Conservation (phyloP, 495 filamentous ascomycete species). For the Symbiotaphrina buchneri region DNA sequence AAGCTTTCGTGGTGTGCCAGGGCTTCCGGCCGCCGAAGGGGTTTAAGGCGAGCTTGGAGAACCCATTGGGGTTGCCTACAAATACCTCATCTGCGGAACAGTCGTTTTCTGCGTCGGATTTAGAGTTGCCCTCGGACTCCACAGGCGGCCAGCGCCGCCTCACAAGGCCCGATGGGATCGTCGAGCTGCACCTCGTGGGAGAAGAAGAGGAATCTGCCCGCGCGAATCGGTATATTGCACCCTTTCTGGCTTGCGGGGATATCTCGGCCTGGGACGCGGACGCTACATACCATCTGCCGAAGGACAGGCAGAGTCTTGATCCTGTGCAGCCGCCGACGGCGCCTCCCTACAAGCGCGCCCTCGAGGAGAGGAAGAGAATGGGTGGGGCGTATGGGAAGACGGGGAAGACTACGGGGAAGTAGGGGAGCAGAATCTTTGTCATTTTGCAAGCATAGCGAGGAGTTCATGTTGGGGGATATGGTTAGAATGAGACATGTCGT, state of each 20-base stretch:
- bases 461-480: too few species aligned
- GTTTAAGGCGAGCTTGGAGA: conserved; percentile 42
- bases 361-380: conserved; percentile 58
- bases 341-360: conserved; percentile 75
- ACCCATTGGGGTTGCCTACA: conserved; percentile 36
- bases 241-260: conserved; percentile 91
- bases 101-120: background rate
- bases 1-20: conserved; percentile 90
- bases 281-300: conserved; percentile 71
- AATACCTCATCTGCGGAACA: conserved; percentile 14
- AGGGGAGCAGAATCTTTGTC: too few species aligned
- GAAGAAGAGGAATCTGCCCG: conserved; percentile 16
- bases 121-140: conserved; percentile 12
- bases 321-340: conserved; percentile 94
- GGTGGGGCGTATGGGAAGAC: conserved; percentile 75
- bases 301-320: conserved; percentile 56
- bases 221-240: conserved; percentile 58
- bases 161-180: conserved; percentile 32
- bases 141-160: conserved; percentile 4
- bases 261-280: conserved; percentile 88
- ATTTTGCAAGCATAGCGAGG: too few species aligned
- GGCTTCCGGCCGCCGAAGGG: conserved; percentile 47
- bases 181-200: conserved; percentile 33
- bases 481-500: too few species aligned
- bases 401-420: too few species aligned